phyloP scores from a whole-genome alignment of 2,329 filamentous ascomycete genomes.

The Cordyceps fumosorosea region DNA sequence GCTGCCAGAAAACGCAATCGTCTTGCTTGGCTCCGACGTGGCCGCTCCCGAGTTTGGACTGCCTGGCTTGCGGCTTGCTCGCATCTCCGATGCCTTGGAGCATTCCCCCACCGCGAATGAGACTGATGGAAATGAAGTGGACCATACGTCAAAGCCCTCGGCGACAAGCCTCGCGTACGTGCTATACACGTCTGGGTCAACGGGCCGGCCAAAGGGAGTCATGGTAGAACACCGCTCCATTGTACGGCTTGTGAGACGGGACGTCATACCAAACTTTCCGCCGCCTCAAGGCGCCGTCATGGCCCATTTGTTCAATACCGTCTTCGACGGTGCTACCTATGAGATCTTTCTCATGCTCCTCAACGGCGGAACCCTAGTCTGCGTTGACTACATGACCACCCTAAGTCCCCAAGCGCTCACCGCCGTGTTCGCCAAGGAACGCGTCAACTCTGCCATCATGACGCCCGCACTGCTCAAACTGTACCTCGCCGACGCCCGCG shows the following conservation, averaged over 20 bases:
- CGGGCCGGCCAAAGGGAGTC: constrained; percentile 43
- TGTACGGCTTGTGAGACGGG: constrained; percentile 11
- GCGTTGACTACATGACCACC: constrained; percentile 14
- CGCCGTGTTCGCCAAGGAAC: constrained; percentile 21
- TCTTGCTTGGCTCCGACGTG: constrained; percentile 13
- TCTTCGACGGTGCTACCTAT: constrained; percentile 15
- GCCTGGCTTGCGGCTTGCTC: not conserved
- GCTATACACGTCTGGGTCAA: constrained; percentile 46
- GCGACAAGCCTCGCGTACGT: constrained; percentile 24
- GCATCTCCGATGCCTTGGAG: not conserved
- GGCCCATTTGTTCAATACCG: constrained; percentile 13
- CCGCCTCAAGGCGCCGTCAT: not conserved
- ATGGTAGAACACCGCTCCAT: constrained; percentile 23
- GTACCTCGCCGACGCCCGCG: constrained; percentile 26
- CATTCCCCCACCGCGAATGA: not conserved
- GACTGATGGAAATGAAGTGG: not conserved
- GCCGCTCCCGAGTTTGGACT: not conserved
- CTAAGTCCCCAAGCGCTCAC: constrained; percentile 8
- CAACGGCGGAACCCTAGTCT: constrained; percentile 16
- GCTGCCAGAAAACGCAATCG: not conserved
- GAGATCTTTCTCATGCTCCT: constrained; percentile 15
- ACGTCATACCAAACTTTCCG: not conserved
- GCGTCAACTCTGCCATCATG: constrained; percentile 28
- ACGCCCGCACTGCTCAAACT: constrained; percentile 14
- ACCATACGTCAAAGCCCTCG: not conserved